Conservation (phyloP, 495 filamentous ascomycete genomes). For the Filosporella fistucella region DNA sequence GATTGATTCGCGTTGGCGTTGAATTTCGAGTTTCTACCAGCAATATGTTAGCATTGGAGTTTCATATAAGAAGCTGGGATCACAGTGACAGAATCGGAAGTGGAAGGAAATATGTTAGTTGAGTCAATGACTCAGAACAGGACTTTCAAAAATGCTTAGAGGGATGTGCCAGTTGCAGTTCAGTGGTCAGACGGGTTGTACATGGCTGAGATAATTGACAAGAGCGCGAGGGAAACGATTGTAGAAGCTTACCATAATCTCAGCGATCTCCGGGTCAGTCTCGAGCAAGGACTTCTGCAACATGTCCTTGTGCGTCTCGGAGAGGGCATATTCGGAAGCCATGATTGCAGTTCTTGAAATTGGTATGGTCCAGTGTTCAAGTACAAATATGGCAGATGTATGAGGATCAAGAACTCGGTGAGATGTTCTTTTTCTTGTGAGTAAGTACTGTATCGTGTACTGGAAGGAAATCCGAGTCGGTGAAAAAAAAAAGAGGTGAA, state of each 20-base stretch:
- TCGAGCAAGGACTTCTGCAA: constrained; percentile 84
- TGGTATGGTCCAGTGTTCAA: neutral
- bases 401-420: too few species aligned
- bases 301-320: constrained; percentile 87
- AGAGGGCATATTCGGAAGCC: constrained; percentile 65
- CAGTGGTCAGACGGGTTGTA: neutral
- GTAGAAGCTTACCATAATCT: constrained; percentile 84
- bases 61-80: neutral
- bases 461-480: too few species aligned
- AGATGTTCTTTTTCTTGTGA: too few species aligned
- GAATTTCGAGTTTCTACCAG: constrained; percentile 81
- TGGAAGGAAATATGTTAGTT: too few species aligned
- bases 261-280: constrained; percentile 83
- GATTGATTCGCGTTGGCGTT: constrained; percentile 97
- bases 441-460: too few species aligned
- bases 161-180: neutral
- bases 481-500: too few species aligned
- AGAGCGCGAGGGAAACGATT: too few species aligned
- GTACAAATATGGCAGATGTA: too few species aligned
- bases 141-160: too few species aligned
- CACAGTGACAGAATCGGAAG: too few species aligned
- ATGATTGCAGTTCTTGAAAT: constrained; percentile 18
- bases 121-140: too few species aligned
- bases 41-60: neutral
- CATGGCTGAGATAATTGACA: too few species aligned